Conservation (phyloP, 2,329 filamentous ascomycete genomes). For the Aureobasidium pullulans region DNA sequence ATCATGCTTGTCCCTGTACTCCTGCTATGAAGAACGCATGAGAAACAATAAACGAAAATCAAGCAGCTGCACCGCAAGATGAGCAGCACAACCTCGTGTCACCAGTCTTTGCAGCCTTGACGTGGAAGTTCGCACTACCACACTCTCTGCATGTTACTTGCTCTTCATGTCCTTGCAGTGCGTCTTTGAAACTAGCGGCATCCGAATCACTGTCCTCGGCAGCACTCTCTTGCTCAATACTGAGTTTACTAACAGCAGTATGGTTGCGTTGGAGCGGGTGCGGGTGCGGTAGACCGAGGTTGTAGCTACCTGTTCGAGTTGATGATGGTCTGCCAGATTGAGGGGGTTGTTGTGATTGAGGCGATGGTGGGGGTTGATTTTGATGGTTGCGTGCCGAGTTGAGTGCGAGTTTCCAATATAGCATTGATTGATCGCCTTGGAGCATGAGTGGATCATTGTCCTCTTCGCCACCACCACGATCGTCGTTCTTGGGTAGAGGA, state of each 20-base stretch:
- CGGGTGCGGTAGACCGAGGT: slow-evolving; percentile 16
- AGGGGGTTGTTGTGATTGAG: background rate
- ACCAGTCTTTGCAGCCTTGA: slow-evolving; percentile 44
- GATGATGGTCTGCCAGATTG: background rate
- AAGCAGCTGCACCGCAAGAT: slow-evolving; percentile 35
- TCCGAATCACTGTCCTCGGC: slow-evolving; percentile 34
- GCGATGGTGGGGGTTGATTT: background rate
- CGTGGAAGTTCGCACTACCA: slow-evolving; percentile 55
- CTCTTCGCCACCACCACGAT: slow-evolving; percentile 12
- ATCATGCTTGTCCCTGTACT: background rate
- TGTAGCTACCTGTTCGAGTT: background rate
- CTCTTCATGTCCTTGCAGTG: slow-evolving; percentile 30
- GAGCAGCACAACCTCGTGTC: slow-evolving; percentile 55
- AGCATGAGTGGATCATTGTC: slow-evolving; percentile 41
- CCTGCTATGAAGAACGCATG: background rate
- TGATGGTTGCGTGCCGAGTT: slow-evolving; percentile 14
- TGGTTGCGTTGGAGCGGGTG: slow-evolving; percentile 28
- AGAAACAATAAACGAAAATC: background rate
- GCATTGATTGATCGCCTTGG: slow-evolving; percentile 44
- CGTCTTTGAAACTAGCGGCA: slow-evolving; percentile 39
- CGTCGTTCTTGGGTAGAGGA: background rate
- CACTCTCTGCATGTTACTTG: slow-evolving; percentile 46
- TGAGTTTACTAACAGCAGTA: slow-evolving; percentile 49
- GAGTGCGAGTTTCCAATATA: slow-evolving; percentile 43
- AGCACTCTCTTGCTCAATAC: slow-evolving; percentile 38